Conservation (phyloP, 176 grass and related monocot genomes). For the Calamus simplicifolius region DNA sequence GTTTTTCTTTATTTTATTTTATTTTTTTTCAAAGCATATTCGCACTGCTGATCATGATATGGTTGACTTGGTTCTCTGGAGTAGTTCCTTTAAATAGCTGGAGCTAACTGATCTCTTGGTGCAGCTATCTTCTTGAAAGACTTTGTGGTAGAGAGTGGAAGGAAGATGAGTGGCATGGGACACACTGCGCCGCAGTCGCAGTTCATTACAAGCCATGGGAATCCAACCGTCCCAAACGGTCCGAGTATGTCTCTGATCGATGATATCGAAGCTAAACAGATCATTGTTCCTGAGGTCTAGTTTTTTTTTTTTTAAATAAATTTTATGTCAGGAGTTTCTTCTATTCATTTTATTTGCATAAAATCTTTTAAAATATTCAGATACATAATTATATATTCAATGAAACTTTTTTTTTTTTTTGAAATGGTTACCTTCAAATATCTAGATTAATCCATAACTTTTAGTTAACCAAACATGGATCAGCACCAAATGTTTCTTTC, state of each 20-base stretch:
- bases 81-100: constrained; percentile 29
- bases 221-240: constrained; percentile 34
- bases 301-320: not conserved
- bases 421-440: no score
- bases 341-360: not conserved
- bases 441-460: no score
- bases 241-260: constrained; percentile 63
- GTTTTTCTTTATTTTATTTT: no score
- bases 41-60: constrained; percentile 16
- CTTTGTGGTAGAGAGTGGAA: constrained; percentile 12
- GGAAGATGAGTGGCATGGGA: constrained; percentile 20
- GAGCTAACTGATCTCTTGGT: no score
- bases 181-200: constrained; percentile 42
- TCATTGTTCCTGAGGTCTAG: constrained; percentile 82
- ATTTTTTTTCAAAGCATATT: constrained; percentile 13
- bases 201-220: constrained; percentile 50
- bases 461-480: no score
- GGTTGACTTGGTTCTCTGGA: not conserved
- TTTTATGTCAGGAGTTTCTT: not conserved
- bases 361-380: no score
- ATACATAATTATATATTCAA: no score
- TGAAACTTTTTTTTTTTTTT: no score
- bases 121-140: constrained; percentile 8
- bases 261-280: constrained; percentile 73
- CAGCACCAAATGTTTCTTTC: no score